Base-by-base conservation (phyloP, 192 early-diverging fungal species). In the Radiomyces spectabilis region DNA sequence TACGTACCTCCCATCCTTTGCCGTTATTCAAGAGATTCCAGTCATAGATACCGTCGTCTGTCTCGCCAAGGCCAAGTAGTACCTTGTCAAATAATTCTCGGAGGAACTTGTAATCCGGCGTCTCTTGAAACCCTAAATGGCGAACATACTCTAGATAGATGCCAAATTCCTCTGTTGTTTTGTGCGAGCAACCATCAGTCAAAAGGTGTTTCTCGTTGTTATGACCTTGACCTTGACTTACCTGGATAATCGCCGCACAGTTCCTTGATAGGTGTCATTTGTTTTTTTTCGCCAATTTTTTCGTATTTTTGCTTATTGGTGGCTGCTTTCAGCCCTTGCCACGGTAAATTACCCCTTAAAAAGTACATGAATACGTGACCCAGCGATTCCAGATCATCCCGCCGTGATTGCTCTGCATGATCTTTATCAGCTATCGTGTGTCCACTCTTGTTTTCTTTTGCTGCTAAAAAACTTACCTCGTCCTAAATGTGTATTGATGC, bases 221-320 rank as follows among this genome's bases (percentile, higher is more conserved):
- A n/a, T n/a, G n/a, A n/a, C n/a, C n/a, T 30, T 66, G 78, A 76
- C 77, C n/a, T n/a, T n/a, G 27, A 42, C 29, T 10, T 65, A 79
- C 77, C n/a, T 43, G 94, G 94, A 62, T 83, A 89, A 32, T 85
- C 85, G 37, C 90, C 86, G 52, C 91, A 91, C 21, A 97, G 78
- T 52, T 95, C 94, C 60, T 86, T 82, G 69, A 95, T 81, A 21
- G 76, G 74, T 4, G 88, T 89, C 31, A 83, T 81, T 63, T 93
- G 94, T 72, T 97, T 97, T 77, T 92, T 91, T 65, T 97, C 92
- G 33, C 94, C 94, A 74, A 97, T 97, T 65, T 92, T 89, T 71
- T 97, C 94, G 70, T 97, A 97, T 62, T 97, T 97, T 83, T 97
- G 92, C 66, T 94, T 92, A 81, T 97, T 97, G 55, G 90, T 93